Evolutionary conservation across 352 stramenopile genomes (phyloP).

Genomic region (Phytophthora pinifolia): DNA sequence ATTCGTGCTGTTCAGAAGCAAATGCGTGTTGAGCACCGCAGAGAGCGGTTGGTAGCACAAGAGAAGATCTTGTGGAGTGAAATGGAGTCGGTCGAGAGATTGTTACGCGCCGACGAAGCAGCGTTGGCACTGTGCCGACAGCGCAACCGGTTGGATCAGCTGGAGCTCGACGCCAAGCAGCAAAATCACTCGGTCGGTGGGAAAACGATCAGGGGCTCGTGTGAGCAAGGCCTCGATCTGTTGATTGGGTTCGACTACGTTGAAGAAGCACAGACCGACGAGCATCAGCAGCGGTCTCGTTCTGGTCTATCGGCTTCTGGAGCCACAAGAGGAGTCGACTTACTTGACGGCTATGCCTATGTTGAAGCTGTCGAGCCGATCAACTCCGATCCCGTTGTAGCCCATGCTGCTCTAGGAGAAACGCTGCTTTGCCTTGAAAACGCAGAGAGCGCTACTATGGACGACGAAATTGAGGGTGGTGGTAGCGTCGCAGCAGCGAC

Average conservation of each 20-base stretch:
- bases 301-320: neutral
- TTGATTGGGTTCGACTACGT: slow-evolving; percentile 41
- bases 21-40: slow-evolving; percentile 52
- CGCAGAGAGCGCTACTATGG: neutral
- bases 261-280: slow-evolving; percentile 15
- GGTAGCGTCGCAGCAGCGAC: too few species aligned
- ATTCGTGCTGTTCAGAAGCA: slow-evolving; percentile 45
- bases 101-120: slow-evolving; percentile 40
- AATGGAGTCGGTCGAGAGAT: slow-evolving; percentile 45
- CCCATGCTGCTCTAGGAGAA: too few species aligned
- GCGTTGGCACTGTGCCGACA: slow-evolving; percentile 43
- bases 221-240: slow-evolving; percentile 18
- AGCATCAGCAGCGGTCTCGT: neutral
- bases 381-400: neutral
- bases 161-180: slow-evolving; percentile 44
- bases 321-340: slow-evolving; percentile 10
- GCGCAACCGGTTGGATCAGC: slow-evolving; percentile 48
- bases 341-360: slow-evolving; percentile 39
- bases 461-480: too few species aligned
- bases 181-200: neutral
- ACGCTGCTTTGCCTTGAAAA: too few species aligned
- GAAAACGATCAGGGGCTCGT: neutral
- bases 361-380: slow-evolving; percentile 34
- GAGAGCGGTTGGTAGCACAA: slow-evolving; percentile 39
- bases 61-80: slow-evolving; percentile 50